A percentile compares a stretch with the other conserved stretches of the same genome.
Conservation (phyloP, 208 protist genomes). For the Leishmania arabica region DNA sequence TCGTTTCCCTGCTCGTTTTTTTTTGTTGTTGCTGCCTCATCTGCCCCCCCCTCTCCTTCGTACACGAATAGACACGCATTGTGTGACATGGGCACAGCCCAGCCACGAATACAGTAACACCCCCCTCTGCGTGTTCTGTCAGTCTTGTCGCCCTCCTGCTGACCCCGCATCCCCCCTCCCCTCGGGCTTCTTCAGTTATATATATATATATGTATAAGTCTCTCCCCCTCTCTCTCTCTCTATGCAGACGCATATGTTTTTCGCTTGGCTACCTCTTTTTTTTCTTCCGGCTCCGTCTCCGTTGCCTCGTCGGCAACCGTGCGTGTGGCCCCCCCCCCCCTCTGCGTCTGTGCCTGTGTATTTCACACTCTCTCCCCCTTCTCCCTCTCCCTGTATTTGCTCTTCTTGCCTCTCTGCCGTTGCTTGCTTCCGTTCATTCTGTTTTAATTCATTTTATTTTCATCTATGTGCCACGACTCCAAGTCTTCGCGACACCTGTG, state of each 20-base stretch:
- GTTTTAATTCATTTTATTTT: too few relatives aligned
- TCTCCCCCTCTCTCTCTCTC: not conserved
- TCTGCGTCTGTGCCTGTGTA: not conserved
- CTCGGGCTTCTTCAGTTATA: not conserved
- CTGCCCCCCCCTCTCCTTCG: not conserved
- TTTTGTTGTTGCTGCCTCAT: too few relatives aligned
- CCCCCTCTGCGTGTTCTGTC: too few relatives aligned
- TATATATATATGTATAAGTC: too few relatives aligned
- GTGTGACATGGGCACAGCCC: too few relatives aligned
- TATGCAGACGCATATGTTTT: not conserved
- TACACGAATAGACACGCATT: too few relatives aligned
- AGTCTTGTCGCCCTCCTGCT: too few relatives aligned
- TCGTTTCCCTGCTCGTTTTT: too few relatives aligned
- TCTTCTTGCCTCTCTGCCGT: not conserved
- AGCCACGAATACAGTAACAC: too few relatives aligned
- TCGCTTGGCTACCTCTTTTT: not conserved
- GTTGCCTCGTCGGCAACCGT: not conserved
- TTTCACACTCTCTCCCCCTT: not conserved
- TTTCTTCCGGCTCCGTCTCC: not conserved
- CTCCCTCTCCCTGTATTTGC: not conserved
- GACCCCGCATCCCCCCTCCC: too few relatives aligned
- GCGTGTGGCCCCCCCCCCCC: not conserved
- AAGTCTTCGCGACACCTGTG: not conserved
- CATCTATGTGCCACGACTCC: not conserved
- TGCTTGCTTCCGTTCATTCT: not conserved